A percentile compares a stretch with the other conserved stretches of the same genome.
These are phyloP conservation scores for Tilletia setariae DNA, from an alignment of 1,284 basidiomycete species.

Conservation along the genomic window DNA sequence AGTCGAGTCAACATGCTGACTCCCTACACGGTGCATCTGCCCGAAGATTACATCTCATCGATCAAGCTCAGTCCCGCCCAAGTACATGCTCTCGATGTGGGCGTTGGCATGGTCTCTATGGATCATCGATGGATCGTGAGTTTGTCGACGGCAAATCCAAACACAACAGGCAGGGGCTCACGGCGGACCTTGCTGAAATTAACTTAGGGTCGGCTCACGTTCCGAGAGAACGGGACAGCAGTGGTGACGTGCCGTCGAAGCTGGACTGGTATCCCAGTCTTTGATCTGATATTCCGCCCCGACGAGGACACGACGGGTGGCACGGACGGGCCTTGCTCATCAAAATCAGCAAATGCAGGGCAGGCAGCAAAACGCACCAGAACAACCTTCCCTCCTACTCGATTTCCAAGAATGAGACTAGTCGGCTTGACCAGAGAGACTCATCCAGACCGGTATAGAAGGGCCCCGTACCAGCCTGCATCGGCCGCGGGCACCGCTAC, in stretches of 20 bases:
- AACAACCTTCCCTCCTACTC: too few relatives aligned
- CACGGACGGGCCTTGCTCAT: not conserved
- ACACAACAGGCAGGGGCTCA: not conserved
- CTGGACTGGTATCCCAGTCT: not conserved
- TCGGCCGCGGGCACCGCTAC: too few relatives aligned
- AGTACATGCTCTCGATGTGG: conserved; percentile 1
- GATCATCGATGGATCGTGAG: conserved; percentile 11
- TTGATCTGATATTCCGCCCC: not conserved
- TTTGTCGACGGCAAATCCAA: not conserved
- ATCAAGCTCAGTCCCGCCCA: not conserved
- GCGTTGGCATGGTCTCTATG: not conserved
- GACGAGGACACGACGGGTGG: not conserved
- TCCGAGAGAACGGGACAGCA: not conserved
- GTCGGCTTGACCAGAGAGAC: too few relatives aligned
- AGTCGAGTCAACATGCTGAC: not conserved
- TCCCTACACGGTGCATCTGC: not conserved
- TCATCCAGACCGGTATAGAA: too few relatives aligned
- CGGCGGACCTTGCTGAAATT: too few relatives aligned
- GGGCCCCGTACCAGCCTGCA: too few relatives aligned
- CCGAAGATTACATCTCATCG: not conserved
- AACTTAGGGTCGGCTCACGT: not conserved
- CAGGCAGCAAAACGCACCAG: not conserved
- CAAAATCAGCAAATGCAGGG: not conserved
- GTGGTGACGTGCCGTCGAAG: not conserved
- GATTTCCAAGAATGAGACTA: too few relatives aligned